Percentiles rank a stretch among this genome's conserved stretches.
These are phyloP conservation scores for Zizania palustris DNA, from an alignment of 202 grass and related monocot genomes.

Conservation along the genomic window DNA sequence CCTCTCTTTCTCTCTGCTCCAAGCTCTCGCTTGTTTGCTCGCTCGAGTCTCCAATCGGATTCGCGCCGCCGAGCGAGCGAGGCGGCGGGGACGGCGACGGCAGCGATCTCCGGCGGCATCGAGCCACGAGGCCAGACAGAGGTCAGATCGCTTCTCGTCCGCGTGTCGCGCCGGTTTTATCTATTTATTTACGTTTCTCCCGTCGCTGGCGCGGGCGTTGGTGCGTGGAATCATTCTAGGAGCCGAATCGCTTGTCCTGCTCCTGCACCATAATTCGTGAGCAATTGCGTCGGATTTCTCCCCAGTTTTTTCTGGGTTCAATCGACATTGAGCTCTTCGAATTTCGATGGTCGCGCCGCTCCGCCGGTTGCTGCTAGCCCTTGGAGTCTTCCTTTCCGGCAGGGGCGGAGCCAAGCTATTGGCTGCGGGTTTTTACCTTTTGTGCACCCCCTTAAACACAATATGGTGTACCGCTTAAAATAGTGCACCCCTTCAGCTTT, in stretches of 20 bases:
- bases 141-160: background rate
- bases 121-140: conserved; percentile 9
- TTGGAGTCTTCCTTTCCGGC: conserved; percentile 38
- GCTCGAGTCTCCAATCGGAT: background rate
- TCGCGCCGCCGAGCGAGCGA: background rate
- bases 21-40: background rate
- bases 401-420: no score
- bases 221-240: background rate
- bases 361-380: conserved; percentile 15
- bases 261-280: background rate
- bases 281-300: background rate
- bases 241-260: conserved; percentile 34
- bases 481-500: no score
- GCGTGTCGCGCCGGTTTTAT: background rate
- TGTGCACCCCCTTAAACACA: no score
- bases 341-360: background rate
- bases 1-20: background rate
- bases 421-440: no score
- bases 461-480: no score
- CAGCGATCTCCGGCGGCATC: background rate
- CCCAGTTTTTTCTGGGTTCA: background rate
- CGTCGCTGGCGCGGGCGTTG: background rate
- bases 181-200: background rate
- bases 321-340: background rate
- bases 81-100: background rate